Base-by-base conservation (phyloP, 352 stramenopile species). In the Phytophthora multivora region DNA sequence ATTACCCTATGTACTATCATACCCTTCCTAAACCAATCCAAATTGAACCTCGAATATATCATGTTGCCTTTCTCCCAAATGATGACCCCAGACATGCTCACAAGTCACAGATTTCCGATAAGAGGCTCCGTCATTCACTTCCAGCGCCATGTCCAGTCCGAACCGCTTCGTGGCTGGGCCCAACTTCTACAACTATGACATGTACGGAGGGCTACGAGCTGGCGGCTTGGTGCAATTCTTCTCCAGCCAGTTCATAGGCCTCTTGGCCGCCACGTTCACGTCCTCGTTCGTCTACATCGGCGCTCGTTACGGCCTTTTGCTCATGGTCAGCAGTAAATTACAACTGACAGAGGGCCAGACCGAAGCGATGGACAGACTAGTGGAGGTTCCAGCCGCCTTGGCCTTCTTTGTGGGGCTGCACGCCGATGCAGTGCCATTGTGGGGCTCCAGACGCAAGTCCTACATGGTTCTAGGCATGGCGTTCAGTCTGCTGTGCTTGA, bases 371-470 rank as follows among this genome's bases (percentile, higher is more conserved):
- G 60, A 78, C 36, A 71, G 73, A 15, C 54, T 83, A 15, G 63
- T 91, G 16, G 79, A 89, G 30, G 66, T 96, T 10, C 86, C 88
- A 9, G 86, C 84, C 49, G 79, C 68, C 0, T 60, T 93, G 50
- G 96, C 91, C 57, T 87, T 97, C 48, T 66, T 96, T 31, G 78
- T 95, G 36, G 91, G 88, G 25, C 77, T 96, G 23, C 62, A 96
- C 19, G 81, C 73, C 15, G 89, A 97, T 65, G 89, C 73, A 25
- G 80, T 89, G 49, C 89, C 89, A 4, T 77, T 97, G 46, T 77
- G 69, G 46, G 82, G 86, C 25, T 80, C 78, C n/a, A 80, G 82
- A 18, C 73, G 88, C 47, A 95, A 93, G 72, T 73, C 85, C 8
- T 97, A 97, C 71, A 92, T 96, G 74, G 62, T 88, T 7, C 36